Evolutionary conservation across 2,329 filamentous ascomycete species (phyloP), one percentile per base, ranked within the genome.

Genomic region (Penicillium hesseltinei): DNA sequence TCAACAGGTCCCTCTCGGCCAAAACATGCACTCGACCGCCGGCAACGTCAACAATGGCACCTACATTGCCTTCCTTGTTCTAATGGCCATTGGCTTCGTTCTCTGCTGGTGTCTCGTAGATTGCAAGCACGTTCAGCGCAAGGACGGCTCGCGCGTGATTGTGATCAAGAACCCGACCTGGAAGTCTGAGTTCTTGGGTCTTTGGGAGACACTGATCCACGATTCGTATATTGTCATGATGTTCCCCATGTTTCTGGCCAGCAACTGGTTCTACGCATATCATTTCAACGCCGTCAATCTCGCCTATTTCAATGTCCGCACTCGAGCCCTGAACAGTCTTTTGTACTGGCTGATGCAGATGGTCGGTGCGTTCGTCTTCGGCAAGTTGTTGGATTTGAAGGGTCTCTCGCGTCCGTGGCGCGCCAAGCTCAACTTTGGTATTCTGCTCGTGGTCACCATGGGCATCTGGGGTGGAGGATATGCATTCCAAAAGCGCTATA

Each of bases 91-190:
- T 45, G 91, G 91, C 45, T 89, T 89, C 59, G 65, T 84, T 15
- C 78, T 96, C 2, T 84, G 89, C 31, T 85, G 90, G 69, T 78
- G 81, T 40, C 82, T 96, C 4, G 85, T 85, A 67, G 85, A 94
- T 67, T 89, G 89, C 38, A 83, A 83, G 65, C 83, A 85, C 54
- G 84, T 96, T 61, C 78, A 90, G 63, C 90, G 92, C 60, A 80
- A 82, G 38, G 91, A 96, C 71, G 90, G 91, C 57, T 88, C 88
- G 57, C 83, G 85, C 58, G 86, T 96, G 70, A 91, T 96, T 61
- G 76, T 92, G 61, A 95, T 93, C 89, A 93, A 94, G 80, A 90
- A 95, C 75, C 92, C 92, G 4, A 90, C 89, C 51, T 95, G 90
- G 89, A 84, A 85, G 69, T 87, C 89, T 3, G 92, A 96, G 76